phyloP scores from a whole-genome alignment of 2,329 filamentous ascomycete species.

The Hypoxylon rubiginosum region DNA sequence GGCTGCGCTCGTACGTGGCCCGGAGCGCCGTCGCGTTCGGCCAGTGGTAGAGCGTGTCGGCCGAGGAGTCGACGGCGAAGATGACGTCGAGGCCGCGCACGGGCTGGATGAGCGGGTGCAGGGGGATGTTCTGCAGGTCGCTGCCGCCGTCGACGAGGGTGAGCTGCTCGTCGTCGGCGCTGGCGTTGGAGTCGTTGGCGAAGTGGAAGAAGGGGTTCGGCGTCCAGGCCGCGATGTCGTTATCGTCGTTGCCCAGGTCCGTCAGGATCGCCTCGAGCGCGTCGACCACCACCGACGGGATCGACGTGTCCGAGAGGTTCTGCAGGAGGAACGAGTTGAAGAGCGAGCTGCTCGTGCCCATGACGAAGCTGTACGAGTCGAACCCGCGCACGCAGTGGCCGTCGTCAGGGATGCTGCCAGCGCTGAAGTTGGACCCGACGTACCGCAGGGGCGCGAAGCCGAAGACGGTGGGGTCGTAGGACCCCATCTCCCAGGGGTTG shows the following conservation, averaged over 20 bases:
- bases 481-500: conserved; percentile 84
- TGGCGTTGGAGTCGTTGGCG: conserved; percentile 70
- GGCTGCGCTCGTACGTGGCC: conserved; percentile 78
- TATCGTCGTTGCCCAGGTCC: conserved; percentile 67
- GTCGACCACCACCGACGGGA: conserved; percentile 64
- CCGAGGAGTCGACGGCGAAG: conserved; percentile 83
- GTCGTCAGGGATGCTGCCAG: conserved; percentile 67
- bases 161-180: conserved; percentile 66
- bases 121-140: conserved; percentile 82
- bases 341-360: conserved; percentile 87
- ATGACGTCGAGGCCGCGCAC: conserved; percentile 81
- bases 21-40: conserved; percentile 83
- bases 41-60: conserved; percentile 77
- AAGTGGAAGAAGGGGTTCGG: conserved; percentile 83
- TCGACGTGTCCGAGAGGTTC: conserved; percentile 64
- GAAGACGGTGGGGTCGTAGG: conserved; percentile 78
- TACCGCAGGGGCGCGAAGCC: conserved; percentile 80
- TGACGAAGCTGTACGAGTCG: conserved; percentile 85
- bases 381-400: conserved; percentile 80
- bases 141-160: conserved; percentile 84
- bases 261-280: conserved; percentile 67
- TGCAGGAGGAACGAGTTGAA: conserved; percentile 84
- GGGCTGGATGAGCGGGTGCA: conserved; percentile 83
- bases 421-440: conserved; percentile 78
- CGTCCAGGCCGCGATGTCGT: conserved; percentile 80